phyloP scores from a whole-genome alignment of 345 rosid species.

The Brassica carinata region DNA sequence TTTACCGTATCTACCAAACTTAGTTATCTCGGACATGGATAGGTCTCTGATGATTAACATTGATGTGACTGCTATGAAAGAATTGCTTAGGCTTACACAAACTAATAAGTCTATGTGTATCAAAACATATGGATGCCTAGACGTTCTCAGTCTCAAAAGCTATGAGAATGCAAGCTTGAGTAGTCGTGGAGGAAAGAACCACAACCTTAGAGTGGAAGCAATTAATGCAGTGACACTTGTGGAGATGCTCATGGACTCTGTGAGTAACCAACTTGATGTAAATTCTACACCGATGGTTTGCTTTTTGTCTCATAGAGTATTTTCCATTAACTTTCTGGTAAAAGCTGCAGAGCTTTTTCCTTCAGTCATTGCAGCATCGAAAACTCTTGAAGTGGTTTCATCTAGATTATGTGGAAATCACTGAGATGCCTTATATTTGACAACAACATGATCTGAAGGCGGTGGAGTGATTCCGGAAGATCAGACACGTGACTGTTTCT shows the following conservation, averaged over 20 bases:
- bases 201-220: constrained; percentile 71
- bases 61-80: constrained; percentile 59
- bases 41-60: constrained; percentile 31
- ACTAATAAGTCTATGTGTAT: constrained; percentile 68
- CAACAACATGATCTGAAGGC: not conserved
- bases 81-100: constrained; percentile 50
- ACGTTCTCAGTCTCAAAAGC: constrained; percentile 63
- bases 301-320: not conserved
- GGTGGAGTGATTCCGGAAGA: too few relatives aligned
- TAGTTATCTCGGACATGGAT: too few relatives aligned
- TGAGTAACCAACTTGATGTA: constrained; percentile 39
- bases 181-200: constrained; percentile 52
- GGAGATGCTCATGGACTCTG: constrained; percentile 90
- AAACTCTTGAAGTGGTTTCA: constrained; percentile 70
- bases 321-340: constrained; percentile 46
- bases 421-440: constrained; percentile 45
- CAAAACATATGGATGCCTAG: constrained; percentile 59
- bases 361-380: constrained; percentile 61
- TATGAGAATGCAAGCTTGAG: constrained; percentile 28
- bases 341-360: constrained; percentile 78
- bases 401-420: constrained; percentile 51
- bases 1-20: constrained; percentile 52
- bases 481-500: too few relatives aligned
- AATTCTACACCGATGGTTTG: not conserved
- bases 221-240: constrained; percentile 70